phyloP scores from a whole-genome alignment of 352 stramenopile genomes.

The Phytophthora pisi region DNA sequence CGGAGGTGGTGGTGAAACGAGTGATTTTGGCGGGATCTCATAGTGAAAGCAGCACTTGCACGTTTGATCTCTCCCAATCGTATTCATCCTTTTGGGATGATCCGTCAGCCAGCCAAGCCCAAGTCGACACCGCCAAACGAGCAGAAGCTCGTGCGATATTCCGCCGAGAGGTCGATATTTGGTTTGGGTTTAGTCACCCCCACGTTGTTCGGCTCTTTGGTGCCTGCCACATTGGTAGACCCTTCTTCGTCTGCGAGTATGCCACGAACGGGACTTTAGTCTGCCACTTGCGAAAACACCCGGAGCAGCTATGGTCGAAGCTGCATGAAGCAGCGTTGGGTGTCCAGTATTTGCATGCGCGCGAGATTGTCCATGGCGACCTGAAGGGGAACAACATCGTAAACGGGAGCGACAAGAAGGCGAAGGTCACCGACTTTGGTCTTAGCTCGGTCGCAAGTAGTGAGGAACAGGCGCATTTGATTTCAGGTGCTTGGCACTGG shows the following conservation, averaged over 20 bases:
- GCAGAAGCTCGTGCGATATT: constrained; percentile 14
- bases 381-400: constrained; percentile 24
- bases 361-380: constrained; percentile 8
- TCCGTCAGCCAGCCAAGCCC: too few species aligned
- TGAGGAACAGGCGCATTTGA: too few species aligned
- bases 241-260: constrained; percentile 29
- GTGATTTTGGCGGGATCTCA: too few species aligned
- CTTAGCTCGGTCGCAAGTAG: too few species aligned
- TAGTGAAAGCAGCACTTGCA: too few species aligned
- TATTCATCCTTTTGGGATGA: too few species aligned
- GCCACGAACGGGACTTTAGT: constrained; percentile 23
- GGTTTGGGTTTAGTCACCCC: constrained; percentile 26
- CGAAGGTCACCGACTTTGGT: too few species aligned
- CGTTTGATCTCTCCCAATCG: too few species aligned
- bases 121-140: not conserved
- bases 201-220: constrained; percentile 27
- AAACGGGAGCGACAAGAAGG: not conserved
- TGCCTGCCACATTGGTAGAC: constrained; percentile 19
- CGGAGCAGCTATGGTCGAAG: constrained; percentile 9
- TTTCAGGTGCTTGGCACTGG: too few species aligned
- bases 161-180: constrained; percentile 24
- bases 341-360: constrained; percentile 12
- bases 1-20: not conserved
- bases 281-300: constrained; percentile 14
- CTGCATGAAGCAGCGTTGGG: constrained; percentile 12